Evolutionary conservation across 2,329 filamentous ascomycete genomes (phyloP).

Genomic region (Tolypocladium pustulatum): DNA sequence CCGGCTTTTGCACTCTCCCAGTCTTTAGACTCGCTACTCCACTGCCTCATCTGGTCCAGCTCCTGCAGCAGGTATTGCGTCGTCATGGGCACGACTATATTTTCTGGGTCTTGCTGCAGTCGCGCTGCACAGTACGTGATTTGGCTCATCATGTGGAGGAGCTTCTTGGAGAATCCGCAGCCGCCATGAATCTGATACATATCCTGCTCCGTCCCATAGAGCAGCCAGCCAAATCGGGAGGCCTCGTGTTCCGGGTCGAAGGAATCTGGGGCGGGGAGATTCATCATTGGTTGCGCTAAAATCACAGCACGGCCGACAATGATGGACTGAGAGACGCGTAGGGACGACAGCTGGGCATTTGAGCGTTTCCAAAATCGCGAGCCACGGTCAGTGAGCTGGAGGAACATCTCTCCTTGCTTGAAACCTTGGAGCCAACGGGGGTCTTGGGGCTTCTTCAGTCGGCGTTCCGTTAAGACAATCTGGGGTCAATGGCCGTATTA

Average conservation of each 20-base stretch:
- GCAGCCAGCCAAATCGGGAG: slow-evolving; percentile 25
- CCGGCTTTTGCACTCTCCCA: slow-evolving; percentile 10
- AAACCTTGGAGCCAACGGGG: slow-evolving; percentile 29
- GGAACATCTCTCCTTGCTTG: slow-evolving; percentile 21
- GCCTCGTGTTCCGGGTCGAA: slow-evolving; percentile 18
- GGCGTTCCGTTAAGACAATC: slow-evolving; percentile 26
- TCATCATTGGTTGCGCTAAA: slow-evolving; percentile 27
- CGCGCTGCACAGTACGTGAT: slow-evolving; percentile 25
- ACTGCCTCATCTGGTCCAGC: slow-evolving; percentile 22
- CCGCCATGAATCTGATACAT: slow-evolving; percentile 28
- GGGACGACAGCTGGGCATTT: slow-evolving; percentile 21
- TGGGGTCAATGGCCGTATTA: slow-evolving; percentile 1
- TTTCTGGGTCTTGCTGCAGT: slow-evolving; percentile 21
- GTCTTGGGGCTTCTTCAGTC: slow-evolving; percentile 17
- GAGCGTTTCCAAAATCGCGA: slow-evolving; percentile 22
- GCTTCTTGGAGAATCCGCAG: slow-evolving; percentile 29
- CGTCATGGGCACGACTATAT: slow-evolving; percentile 19
- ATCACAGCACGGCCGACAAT: slow-evolving; percentile 28
- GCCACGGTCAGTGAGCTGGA: slow-evolving; percentile 24
- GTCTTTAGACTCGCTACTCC: slow-evolving; percentile 19
- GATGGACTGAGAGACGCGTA: slow-evolving; percentile 26
- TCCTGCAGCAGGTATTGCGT: slow-evolving; percentile 15
- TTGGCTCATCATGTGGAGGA: slow-evolving; percentile 25
- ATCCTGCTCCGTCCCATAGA: slow-evolving; percentile 23
- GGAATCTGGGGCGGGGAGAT: slow-evolving; percentile 14